Evolutionary conservation across 2,329 filamentous ascomycete species (phyloP).

Genomic region (Arthrobotrys megalospora): DNA sequence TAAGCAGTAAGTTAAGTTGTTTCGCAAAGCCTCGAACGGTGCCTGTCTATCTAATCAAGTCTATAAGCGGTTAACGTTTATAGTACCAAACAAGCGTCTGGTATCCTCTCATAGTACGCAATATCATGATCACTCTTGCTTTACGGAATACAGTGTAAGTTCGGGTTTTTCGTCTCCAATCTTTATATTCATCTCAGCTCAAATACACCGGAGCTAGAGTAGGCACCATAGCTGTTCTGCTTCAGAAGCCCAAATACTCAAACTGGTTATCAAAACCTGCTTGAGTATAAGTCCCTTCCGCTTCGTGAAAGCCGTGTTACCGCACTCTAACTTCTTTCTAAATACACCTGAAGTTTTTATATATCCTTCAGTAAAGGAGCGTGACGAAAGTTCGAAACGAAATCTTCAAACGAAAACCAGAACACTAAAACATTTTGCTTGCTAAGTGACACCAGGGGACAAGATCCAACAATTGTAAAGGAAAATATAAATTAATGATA

Average conservation of each 20-base stretch:
- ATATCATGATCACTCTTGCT: too few species aligned
- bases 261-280: slow-evolving; percentile 5
- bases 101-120: too few species aligned
- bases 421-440: slow-evolving; percentile 42
- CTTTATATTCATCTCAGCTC: slow-evolving; percentile 26
- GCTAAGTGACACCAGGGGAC: slow-evolving; percentile 47
- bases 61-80: too few species aligned
- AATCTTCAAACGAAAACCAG: slow-evolving; percentile 20
- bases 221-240: neutral
- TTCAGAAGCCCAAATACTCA: neutral
- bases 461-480: slow-evolving; percentile 31
- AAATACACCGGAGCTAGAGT: neutral
- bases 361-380: slow-evolving; percentile 38
- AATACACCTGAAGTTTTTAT: slow-evolving; percentile 34
- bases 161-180: slow-evolving; percentile 16
- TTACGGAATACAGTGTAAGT: too few species aligned
- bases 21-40: too few species aligned
- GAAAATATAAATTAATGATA: slow-evolving; percentile 58
- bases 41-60: too few species aligned
- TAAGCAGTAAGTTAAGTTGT: too few species aligned
- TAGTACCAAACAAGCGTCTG: too few species aligned
- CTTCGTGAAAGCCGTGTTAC: neutral
- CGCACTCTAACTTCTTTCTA: slow-evolving; percentile 8
- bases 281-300: neutral
- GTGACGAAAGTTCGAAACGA: slow-evolving; percentile 20